Evolutionary conservation across 495 filamentous ascomycete species (phyloP).

Genomic region (Schizothecium vesticola): DNA sequence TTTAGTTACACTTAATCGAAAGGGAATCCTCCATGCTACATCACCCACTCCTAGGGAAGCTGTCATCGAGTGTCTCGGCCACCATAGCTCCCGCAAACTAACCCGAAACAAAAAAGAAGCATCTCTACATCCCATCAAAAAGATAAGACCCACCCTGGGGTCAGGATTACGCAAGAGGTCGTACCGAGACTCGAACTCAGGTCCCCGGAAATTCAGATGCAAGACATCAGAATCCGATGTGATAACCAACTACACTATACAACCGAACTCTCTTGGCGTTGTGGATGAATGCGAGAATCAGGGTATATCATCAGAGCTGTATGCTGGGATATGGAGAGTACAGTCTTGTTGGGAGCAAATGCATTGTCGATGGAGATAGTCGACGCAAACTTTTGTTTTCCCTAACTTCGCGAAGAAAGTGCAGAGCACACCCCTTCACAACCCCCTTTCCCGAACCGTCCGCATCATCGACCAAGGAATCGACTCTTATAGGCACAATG

Average conservation of each 20-base stretch:
- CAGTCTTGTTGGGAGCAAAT: background rate
- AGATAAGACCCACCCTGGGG: background rate
- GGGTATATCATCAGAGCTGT: background rate
- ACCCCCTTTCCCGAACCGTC: background rate
- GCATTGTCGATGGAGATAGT: background rate
- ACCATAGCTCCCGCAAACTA: background rate
- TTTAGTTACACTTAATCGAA: background rate
- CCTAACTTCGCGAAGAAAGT: background rate
- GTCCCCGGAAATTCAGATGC: background rate
- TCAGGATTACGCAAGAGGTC: background rate
- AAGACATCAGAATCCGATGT: background rate
- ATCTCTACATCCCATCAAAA: background rate
- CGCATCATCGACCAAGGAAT: background rate
- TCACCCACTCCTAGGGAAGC: background rate
- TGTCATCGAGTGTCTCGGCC: background rate
- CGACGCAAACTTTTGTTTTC: too few relatives aligned
- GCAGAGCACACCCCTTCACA: background rate
- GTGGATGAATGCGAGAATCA: background rate
- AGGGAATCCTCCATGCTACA: background rate
- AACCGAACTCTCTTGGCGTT: background rate
- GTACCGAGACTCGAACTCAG: background rate
- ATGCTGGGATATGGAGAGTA: background rate
- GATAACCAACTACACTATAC: background rate
- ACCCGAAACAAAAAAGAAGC: background rate
- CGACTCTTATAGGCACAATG: background rate